These are phyloP conservation scores for Phytophthora sansomeana DNA, from an alignment of 352 stramenopile genomes.

Conservation along the genomic window DNA sequence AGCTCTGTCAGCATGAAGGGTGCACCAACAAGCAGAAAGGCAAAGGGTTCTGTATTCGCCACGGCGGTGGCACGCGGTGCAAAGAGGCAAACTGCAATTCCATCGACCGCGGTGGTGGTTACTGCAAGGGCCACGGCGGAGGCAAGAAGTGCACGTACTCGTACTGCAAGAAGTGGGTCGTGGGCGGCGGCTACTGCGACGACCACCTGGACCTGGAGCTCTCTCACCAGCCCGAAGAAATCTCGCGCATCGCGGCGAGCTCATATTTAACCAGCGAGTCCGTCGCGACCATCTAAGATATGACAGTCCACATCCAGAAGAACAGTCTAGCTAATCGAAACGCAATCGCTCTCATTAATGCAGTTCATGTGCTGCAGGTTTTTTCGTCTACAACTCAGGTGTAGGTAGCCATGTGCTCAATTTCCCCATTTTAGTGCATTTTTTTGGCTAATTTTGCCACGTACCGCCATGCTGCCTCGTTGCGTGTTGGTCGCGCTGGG, in stretches of 20 bases:
- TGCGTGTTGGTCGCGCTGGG: constrained; percentile 21
- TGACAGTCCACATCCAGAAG: background rate
- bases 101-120: constrained; percentile 81
- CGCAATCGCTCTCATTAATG: background rate
- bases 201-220: constrained; percentile 76
- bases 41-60: constrained; percentile 85
- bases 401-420: constrained; percentile 20
- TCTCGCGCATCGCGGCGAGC: constrained; percentile 59
- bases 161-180: constrained; percentile 84
- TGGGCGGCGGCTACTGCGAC: constrained; percentile 76
- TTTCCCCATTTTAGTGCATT: constrained; percentile 12
- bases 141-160: constrained; percentile 79
- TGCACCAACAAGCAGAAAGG: constrained; percentile 89
- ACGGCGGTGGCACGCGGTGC: constrained; percentile 84
- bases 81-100: constrained; percentile 66
- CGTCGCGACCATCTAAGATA: constrained; percentile 61
- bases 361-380: background rate
- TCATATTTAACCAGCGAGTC: constrained; percentile 80
- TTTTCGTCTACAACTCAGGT: constrained; percentile 1
- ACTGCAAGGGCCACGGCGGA: constrained; percentile 86
- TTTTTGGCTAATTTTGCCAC: constrained; percentile 28
- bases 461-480: constrained; percentile 19
- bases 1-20: constrained; percentile 74
- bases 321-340: background rate
- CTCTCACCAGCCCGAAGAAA: constrained; percentile 60